Conservation (phyloP, 2,329 filamentous ascomycete species). For the Claviceps maximensis region DNA sequence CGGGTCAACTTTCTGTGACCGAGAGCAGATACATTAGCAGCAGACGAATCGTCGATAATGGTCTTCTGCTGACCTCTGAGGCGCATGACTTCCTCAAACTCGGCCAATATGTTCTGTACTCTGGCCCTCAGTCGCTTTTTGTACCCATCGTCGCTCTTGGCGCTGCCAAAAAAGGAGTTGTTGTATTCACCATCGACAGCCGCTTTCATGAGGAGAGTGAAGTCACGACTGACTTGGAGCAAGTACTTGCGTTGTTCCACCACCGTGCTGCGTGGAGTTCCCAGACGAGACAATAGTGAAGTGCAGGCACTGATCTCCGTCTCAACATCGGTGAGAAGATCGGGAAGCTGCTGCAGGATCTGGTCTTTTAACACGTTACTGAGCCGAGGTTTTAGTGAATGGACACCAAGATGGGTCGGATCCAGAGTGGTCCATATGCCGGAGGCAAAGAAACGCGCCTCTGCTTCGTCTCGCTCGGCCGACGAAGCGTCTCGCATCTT, state of each 20-base stretch:
- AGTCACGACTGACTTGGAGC: conserved; percentile 28
- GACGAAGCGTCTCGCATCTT: conserved; percentile 18
- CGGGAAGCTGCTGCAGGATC: conserved; percentile 32
- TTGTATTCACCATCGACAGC: conserved; percentile 39
- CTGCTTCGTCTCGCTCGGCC: conserved; percentile 24
- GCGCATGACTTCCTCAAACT: conserved; percentile 37
- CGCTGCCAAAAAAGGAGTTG: conserved; percentile 33
- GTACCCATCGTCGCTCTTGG: conserved; percentile 18
- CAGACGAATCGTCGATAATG: conserved; percentile 14
- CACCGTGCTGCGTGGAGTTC: conserved; percentile 29
- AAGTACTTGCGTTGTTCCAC: conserved; percentile 36
- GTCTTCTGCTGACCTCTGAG: conserved; percentile 18
- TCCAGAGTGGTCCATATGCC: conserved; percentile 25
- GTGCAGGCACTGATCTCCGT: conserved; percentile 20
- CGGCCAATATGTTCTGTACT: conserved; percentile 28
- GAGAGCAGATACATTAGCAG: no score
- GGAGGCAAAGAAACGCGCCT: conserved; percentile 30
- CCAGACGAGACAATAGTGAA: conserved; percentile 30
- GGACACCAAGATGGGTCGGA: conserved; percentile 30
- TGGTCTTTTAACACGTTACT: conserved; percentile 36
- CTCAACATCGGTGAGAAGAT: conserved; percentile 30
- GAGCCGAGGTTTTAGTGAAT: conserved; percentile 31
- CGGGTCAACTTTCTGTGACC: background rate
- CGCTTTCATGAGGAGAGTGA: conserved; percentile 29
- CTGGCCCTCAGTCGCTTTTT: conserved; percentile 37